These are phyloP conservation scores for Trichosporon faecale DNA, from an alignment of 1,284 basidiomycete genomes.

Conservation along the genomic window DNA sequence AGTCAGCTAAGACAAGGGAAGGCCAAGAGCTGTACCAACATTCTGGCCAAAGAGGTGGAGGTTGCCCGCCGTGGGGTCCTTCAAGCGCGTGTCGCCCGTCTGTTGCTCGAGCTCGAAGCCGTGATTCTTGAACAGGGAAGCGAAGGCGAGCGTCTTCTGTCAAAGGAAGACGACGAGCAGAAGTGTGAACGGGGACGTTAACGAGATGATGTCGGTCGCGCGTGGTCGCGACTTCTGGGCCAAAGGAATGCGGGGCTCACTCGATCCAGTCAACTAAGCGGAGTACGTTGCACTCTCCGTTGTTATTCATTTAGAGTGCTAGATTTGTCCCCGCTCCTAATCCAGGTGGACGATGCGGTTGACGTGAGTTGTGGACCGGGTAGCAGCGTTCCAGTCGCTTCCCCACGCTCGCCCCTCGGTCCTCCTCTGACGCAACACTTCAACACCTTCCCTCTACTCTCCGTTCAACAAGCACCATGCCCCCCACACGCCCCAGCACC, in stretches of 20 bases:
- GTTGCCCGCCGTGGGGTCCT: neutral
- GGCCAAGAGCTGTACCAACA: neutral
- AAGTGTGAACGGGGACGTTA: neutral
- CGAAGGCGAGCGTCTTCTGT: neutral
- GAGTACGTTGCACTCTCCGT: neutral
- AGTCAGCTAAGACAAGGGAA: neutral
- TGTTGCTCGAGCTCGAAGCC: neutral
- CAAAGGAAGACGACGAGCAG: no score
- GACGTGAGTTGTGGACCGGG: no score
- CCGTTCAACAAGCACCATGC: constrained; percentile 27
- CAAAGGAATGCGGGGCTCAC: neutral
- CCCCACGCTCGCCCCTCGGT: neutral
- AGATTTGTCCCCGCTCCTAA: no score
- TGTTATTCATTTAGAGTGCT: neutral
- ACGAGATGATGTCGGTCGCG: neutral
- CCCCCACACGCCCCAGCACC: constrained; percentile 29
- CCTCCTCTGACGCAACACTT: neutral
- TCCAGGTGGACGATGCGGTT: no score
- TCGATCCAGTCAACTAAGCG: constrained; percentile 1
- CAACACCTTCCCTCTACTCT: neutral
- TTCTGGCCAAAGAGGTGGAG: neutral
- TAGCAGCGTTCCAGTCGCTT: neutral
- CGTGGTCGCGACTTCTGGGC: constrained; percentile 3
- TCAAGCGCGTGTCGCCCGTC: neutral
- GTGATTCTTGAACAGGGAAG: neutral